These are phyloP conservation scores for Colletotrichum sp. DNA, from an alignment of 2,329 filamentous ascomycete species.

Conservation along the genomic window DNA sequence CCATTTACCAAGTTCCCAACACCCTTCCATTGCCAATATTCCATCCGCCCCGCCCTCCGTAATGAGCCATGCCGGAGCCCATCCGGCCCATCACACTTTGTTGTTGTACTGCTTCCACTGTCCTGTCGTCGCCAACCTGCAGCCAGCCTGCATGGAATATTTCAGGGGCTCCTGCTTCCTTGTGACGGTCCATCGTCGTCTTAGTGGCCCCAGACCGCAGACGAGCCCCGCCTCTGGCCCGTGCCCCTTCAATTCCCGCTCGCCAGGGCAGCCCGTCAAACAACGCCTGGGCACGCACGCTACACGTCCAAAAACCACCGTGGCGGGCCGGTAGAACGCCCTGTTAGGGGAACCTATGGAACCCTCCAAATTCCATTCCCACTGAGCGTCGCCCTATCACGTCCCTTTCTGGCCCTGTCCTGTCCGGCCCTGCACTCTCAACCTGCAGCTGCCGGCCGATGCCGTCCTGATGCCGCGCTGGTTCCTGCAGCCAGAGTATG, in stretches of 20 bases:
- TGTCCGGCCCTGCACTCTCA: background rate
- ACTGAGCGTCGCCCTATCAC: constrained; percentile 7
- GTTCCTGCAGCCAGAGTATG: constrained; percentile 1
- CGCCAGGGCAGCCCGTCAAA: background rate
- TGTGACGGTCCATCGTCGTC: background rate
- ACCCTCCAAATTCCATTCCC: background rate
- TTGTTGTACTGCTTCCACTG: background rate
- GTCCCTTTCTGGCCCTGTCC: background rate
- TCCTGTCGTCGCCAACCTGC: background rate
- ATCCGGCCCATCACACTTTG: background rate
- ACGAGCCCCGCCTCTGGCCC: background rate
- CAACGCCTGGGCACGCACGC: background rate
- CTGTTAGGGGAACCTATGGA: background rate
- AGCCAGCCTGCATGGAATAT: background rate
- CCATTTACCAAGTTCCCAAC: background rate
- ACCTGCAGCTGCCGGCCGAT: constrained; percentile 4
- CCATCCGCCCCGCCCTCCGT: constrained; percentile 2
- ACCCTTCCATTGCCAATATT: background rate
- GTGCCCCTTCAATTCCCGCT: background rate
- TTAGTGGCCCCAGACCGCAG: background rate
- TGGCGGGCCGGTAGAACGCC: background rate
- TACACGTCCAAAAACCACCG: background rate
- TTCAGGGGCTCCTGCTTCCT: background rate
- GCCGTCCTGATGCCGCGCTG: background rate
- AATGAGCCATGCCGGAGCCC: background rate